Conservation (phyloP, 768 basidiomycete species). For the Panaeolus cyanescens region DNA sequence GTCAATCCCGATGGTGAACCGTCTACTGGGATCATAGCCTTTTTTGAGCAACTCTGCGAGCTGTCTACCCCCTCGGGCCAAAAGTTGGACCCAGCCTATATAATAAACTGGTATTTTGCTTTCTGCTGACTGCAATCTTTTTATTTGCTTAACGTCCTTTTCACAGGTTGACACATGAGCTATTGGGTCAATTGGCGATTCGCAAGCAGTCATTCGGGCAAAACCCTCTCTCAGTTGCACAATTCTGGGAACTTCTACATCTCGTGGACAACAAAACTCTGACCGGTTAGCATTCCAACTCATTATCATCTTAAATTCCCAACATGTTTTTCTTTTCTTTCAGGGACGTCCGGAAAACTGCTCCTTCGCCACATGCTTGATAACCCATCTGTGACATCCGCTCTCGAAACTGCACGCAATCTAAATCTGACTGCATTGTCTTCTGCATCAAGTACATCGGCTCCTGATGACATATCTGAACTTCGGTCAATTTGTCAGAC, state of each 20-base stretch:
- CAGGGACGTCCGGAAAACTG: slow-evolving; percentile 79
- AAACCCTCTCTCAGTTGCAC: slow-evolving; percentile 58
- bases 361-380: slow-evolving; percentile 74
- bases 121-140: not conserved
- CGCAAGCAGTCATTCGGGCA: slow-evolving; percentile 54
- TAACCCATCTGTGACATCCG: slow-evolving; percentile 36
- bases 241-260: slow-evolving; percentile 79
- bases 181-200: slow-evolving; percentile 75
- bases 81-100: slow-evolving; percentile 63
- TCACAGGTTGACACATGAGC: slow-evolving; percentile 84
- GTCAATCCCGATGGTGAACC: slow-evolving; percentile 62
- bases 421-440: slow-evolving; percentile 20
- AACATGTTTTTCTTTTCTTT: not conserved
- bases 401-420: slow-evolving; percentile 46
- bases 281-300: slow-evolving; percentile 54
- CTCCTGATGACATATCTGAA: slow-evolving; percentile 21
- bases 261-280: slow-evolving; percentile 66
- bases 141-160: not conserved
- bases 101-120: slow-evolving; percentile 75
- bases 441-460: slow-evolving; percentile 43
- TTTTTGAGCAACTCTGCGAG: slow-evolving; percentile 74
- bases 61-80: not conserved
- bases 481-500: slow-evolving; percentile 57
- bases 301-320: not conserved
- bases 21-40: slow-evolving; percentile 59